These are phyloP conservation scores for Thelonectria discophora DNA, from an alignment of 2,329 filamentous ascomycete genomes.

Conservation along the genomic window DNA sequence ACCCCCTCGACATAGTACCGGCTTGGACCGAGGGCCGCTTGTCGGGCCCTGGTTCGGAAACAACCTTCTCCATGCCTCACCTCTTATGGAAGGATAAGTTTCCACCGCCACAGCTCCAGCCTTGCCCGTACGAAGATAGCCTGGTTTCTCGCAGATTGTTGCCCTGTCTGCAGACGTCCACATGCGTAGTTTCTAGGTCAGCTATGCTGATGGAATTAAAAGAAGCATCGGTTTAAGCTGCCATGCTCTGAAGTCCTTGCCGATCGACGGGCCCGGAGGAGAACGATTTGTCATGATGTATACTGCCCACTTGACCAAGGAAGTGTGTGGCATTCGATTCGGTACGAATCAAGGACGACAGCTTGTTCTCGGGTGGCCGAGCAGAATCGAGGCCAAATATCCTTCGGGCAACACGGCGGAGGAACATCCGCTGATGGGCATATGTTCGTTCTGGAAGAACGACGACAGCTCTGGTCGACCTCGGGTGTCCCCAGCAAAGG, in stretches of 20 bases:
- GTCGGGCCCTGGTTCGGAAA: not conserved
- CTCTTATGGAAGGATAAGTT: constrained; percentile 1
- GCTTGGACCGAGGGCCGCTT: not conserved
- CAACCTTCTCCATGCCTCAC: not conserved
- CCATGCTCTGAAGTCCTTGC: not conserved
- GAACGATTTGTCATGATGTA: not conserved
- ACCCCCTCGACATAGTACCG: not conserved
- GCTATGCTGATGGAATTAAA: not conserved
- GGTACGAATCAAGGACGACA: not conserved
- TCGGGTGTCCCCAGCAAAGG: not conserved
- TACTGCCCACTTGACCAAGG: not conserved
- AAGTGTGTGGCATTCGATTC: not conserved
- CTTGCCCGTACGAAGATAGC: not conserved
- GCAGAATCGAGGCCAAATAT: not conserved
- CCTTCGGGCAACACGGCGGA: not conserved
- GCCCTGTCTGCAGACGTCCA: constrained; percentile 1
- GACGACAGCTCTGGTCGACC: not conserved
- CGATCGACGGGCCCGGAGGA: constrained; percentile 6
- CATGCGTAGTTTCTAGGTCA: constrained; percentile 1
- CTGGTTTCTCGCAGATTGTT: not conserved
- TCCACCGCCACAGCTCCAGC: not conserved
- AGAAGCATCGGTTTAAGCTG: constrained; percentile 1
- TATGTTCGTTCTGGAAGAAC: not conserved
- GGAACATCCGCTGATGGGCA: not conserved
- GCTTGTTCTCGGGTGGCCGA: not conserved